phyloP scores from a whole-genome alignment of 169 alveolate genomes.

The Plasmodium fragile region DNA sequence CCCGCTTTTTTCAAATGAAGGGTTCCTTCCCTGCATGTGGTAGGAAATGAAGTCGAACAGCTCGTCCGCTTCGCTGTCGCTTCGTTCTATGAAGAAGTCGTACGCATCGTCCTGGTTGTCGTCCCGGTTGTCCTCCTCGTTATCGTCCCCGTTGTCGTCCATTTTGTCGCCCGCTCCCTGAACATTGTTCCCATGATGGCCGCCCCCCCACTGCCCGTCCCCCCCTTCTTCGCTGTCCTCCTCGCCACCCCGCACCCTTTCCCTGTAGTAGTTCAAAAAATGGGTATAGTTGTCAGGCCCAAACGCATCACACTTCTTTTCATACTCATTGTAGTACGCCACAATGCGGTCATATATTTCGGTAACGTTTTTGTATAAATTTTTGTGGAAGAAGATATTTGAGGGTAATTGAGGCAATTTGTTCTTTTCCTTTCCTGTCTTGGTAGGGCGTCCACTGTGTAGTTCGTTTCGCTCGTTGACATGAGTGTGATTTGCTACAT shows the following conservation, averaged over 20 bases:
- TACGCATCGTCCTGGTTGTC: not conserved
- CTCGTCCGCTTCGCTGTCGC: conserved; percentile 48
- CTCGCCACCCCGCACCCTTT: not conserved
- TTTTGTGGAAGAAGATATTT: conserved; percentile 13
- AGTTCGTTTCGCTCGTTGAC: not conserved
- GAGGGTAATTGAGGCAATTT: conserved; percentile 25
- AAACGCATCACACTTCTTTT: not conserved
- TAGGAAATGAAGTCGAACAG: conserved; percentile 55
- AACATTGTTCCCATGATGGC: not conserved
- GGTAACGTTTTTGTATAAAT: conserved; percentile 18
- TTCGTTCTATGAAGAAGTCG: conserved; percentile 47
- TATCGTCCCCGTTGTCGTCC: not conserved
- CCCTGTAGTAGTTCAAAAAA: conserved; percentile 19
- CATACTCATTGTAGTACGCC: conserved; percentile 18
- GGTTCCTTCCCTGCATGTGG: conserved; percentile 75
- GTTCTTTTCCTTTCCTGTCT: not conserved
- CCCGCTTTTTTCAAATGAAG: conserved; percentile 55
- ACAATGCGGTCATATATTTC: conserved; percentile 56
- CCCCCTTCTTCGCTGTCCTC: not conserved
- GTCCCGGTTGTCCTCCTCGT: not conserved
- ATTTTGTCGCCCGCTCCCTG: not conserved
- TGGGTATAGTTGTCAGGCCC: conserved; percentile 51
- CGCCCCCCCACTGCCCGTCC: not conserved
- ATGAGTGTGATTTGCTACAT: not conserved
- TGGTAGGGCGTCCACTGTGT: not conserved